Conservation (phyloP, 1,284 basidiomycete genomes). For the Puccinia horiana region DNA sequence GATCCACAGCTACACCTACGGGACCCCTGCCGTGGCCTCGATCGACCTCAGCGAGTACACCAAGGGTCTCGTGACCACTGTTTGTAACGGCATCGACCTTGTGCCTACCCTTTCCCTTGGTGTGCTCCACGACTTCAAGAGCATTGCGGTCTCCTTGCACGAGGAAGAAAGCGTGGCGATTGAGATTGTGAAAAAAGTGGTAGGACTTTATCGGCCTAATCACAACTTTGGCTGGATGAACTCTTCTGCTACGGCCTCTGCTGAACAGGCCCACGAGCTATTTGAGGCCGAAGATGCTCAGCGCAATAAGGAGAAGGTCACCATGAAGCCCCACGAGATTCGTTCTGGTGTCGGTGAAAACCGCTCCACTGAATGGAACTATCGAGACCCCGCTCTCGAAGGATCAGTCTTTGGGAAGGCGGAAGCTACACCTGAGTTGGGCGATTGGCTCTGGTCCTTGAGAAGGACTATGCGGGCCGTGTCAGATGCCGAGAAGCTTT, state of each 20-base stretch:
- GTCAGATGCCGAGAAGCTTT: slow-evolving; percentile 61
- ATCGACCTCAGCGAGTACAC: slow-evolving; percentile 61
- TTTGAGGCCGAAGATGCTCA: not conserved
- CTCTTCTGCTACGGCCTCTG: not conserved
- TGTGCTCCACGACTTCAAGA: slow-evolving; percentile 62
- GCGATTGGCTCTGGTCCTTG: slow-evolving; percentile 60
- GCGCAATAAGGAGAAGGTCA: not conserved
- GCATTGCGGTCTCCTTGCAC: slow-evolving; percentile 60
- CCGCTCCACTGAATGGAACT: slow-evolving; percentile 50
- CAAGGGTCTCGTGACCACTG: slow-evolving; percentile 61
- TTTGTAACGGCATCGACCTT: slow-evolving; percentile 61
- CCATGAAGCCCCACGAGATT: slow-evolving; percentile 33
- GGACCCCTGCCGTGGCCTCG: slow-evolving; percentile 60
- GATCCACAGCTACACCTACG: slow-evolving; percentile 62
- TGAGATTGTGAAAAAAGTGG: slow-evolving; percentile 62
- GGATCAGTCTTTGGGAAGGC: slow-evolving; percentile 27
- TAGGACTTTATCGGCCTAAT: slow-evolving; percentile 55
- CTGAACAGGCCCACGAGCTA: not conserved
- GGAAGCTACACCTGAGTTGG: slow-evolving; percentile 52
- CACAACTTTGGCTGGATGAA: slow-evolving; percentile 34
- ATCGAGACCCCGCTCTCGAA: slow-evolving; percentile 54
- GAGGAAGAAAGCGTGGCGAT: slow-evolving; percentile 61
- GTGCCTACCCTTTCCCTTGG: slow-evolving; percentile 61
- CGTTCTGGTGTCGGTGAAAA: slow-evolving; percentile 26
- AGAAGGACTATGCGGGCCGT: slow-evolving; percentile 61